These are phyloP conservation scores for Diospyros kaki DNA, from an alignment of 148 eudicot genomes.

Conservation along the genomic window DNA sequence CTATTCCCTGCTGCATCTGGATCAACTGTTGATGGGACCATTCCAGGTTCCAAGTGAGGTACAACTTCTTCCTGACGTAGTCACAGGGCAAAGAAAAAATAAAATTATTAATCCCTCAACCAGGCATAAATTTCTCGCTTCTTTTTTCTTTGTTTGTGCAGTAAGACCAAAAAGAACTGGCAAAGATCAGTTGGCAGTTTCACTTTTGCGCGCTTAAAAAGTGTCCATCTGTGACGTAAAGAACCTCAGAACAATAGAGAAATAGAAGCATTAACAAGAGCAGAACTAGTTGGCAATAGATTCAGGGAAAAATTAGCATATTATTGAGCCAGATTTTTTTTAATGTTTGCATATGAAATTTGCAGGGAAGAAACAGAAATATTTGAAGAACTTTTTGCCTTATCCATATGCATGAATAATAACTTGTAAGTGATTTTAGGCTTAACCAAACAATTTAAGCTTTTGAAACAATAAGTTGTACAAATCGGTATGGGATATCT, in stretches of 20 bases:
- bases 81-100: conserved; percentile 6
- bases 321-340: background rate
- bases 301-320: background rate
- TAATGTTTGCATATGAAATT: background rate
- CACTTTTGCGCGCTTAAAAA: background rate
- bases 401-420: no score
- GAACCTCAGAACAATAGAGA: background rate
- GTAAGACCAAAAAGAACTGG: background rate
- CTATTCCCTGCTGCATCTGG: conserved; percentile 75
- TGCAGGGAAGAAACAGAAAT: background rate
- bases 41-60: conserved; percentile 92
- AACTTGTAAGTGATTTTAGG: no score
- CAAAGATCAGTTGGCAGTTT: background rate
- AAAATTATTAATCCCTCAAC: background rate
- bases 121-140: background rate
- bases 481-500: no score
- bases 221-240: background rate
- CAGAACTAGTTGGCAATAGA: background rate
- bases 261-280: background rate
- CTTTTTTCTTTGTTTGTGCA: background rate
- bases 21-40: conserved; percentile 88
- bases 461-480: no score
- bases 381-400: no score
- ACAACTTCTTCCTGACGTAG: conserved; percentile 87
- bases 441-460: no score